A percentile compares a stretch with the other conserved stretches of the same genome.
phyloP scores from a whole-genome alignment of 2,329 filamentous ascomycete genomes.

The Venturia asperata region DNA sequence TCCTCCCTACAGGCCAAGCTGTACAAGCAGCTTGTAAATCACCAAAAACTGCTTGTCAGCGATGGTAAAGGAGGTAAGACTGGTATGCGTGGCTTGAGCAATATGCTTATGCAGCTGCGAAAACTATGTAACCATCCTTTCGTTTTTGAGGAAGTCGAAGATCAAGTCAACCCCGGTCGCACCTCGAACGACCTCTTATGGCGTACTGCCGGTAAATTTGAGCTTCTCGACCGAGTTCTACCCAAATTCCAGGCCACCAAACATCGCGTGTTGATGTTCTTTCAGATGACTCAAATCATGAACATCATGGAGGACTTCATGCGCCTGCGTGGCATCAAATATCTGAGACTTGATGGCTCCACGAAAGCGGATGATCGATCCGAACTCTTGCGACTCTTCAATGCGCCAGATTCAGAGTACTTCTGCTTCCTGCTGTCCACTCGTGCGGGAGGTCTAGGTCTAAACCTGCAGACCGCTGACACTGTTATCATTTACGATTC shows the following conservation, averaged over 20 bases:
- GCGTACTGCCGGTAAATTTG: slow-evolving; percentile 95
- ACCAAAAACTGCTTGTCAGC: slow-evolving; percentile 89
- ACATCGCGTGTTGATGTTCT: slow-evolving; percentile 98
- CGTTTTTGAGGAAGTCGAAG: slow-evolving; percentile 95
- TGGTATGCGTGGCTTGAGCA: slow-evolving; percentile 87
- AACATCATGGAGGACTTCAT: slow-evolving; percentile 99
- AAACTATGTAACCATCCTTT: slow-evolving; percentile 99
- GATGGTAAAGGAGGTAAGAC: slow-evolving; percentile 95
- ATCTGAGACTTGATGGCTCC: slow-evolving; percentile 88
- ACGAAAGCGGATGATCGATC: slow-evolving; percentile 97
- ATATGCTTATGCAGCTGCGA: slow-evolving; percentile 99
- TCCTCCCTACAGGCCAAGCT: slow-evolving; percentile 87
- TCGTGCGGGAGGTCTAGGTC: slow-evolving; percentile 91
- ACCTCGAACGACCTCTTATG: slow-evolving; percentile 89
- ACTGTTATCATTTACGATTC: slow-evolving; percentile 99
- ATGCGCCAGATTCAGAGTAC: slow-evolving; percentile 81
- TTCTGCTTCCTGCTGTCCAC: slow-evolving; percentile 99
- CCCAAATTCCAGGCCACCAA: slow-evolving; percentile 89
- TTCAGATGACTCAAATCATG: slow-evolving; percentile 99
- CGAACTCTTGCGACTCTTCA: slow-evolving; percentile 81
- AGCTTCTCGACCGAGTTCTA: slow-evolving; percentile 82
- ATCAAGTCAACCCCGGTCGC: slow-evolving; percentile 88
- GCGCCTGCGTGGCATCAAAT: slow-evolving; percentile 72
- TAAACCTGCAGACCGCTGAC: slow-evolving; percentile 95
- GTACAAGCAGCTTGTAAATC: slow-evolving; percentile 94